phyloP scores from a whole-genome alignment of 768 basidiomycete species.

The Phlebiopsis flavidoalba region DNA sequence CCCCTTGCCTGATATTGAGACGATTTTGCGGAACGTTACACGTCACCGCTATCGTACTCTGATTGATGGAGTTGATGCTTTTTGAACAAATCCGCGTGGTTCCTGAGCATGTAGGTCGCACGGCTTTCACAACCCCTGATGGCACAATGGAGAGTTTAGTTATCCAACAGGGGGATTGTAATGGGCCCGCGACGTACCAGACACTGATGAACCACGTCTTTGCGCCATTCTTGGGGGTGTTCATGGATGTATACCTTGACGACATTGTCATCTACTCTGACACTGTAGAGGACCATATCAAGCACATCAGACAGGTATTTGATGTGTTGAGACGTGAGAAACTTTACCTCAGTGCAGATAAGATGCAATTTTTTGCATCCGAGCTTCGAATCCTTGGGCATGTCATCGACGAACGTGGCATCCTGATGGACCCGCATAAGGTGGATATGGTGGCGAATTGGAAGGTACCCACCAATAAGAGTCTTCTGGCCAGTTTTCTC shows the following conservation, averaged over 20 bases:
- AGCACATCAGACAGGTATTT: slow-evolving; percentile 28
- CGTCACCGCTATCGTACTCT: slow-evolving; percentile 15
- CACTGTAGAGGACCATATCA: slow-evolving; percentile 23
- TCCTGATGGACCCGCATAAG: slow-evolving; percentile 24
- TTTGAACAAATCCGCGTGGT: slow-evolving; percentile 28
- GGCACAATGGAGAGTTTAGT: slow-evolving; percentile 40
- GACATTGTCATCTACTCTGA: slow-evolving; percentile 31
- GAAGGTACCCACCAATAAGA: slow-evolving; percentile 23
- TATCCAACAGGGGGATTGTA: slow-evolving; percentile 29
- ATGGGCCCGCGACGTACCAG: slow-evolving; percentile 36
- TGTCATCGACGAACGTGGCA: slow-evolving; percentile 21
- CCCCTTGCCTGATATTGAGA: slow-evolving; percentile 24
- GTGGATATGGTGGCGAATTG: slow-evolving; percentile 23
- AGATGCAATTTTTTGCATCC: slow-evolving; percentile 27
- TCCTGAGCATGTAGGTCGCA: slow-evolving; percentile 20
- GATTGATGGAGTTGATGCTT: slow-evolving; percentile 27
- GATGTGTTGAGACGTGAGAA: slow-evolving; percentile 28
- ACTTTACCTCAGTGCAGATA: slow-evolving; percentile 31
- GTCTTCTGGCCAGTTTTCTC: slow-evolving; percentile 28
- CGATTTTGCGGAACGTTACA: slow-evolving; percentile 20
- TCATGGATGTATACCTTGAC: slow-evolving; percentile 32
- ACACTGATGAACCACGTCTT: slow-evolving; percentile 39
- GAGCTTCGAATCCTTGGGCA: slow-evolving; percentile 27
- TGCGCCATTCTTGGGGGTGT: slow-evolving; percentile 22
- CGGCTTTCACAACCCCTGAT: slow-evolving; percentile 22